phyloP scores from a whole-genome alignment of 2,329 filamentous ascomycete genomes.

The Huntiella omanensis region DNA sequence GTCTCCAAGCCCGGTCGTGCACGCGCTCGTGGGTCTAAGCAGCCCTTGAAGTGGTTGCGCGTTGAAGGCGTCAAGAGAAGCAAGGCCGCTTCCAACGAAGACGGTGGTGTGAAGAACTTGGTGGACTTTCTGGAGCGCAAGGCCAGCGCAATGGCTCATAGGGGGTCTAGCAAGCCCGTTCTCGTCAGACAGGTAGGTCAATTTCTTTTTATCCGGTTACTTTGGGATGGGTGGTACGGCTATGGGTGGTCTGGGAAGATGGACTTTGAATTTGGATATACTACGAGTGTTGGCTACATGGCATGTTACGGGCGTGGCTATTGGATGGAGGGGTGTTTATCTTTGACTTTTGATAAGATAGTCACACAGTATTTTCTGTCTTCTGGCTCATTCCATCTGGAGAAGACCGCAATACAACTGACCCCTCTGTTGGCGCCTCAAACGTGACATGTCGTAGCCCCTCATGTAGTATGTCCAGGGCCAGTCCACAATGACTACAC shows the following conservation, averaged over 20 bases:
- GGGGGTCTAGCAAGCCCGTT: constrained; percentile 28
- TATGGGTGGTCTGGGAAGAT: not conserved
- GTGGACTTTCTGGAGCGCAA: constrained; percentile 55
- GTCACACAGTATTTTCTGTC: constrained; percentile 10
- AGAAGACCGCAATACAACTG: constrained; percentile 10
- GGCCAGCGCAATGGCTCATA: constrained; percentile 33
- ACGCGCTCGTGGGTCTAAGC: constrained; percentile 1
- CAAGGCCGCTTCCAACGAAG: constrained; percentile 46
- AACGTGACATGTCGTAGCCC: not conserved
- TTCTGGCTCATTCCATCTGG: constrained; percentile 2
- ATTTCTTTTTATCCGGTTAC: not conserved
- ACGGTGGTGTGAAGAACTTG: constrained; percentile 46
- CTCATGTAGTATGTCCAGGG: too few relatives aligned
- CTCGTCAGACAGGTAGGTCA: constrained; percentile 62
- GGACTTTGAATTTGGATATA: not conserved
- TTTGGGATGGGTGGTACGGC: not conserved
- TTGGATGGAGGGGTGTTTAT: constrained; percentile 14
- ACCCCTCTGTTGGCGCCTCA: not conserved
- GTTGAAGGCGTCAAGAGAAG: constrained; percentile 48
- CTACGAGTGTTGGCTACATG: not conserved
- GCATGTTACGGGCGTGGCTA: not conserved
- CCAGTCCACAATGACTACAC: too few relatives aligned
- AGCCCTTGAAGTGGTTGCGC: constrained; percentile 19
- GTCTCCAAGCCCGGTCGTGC: constrained; percentile 16
- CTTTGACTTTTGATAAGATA: constrained; percentile 16